phyloP scores from a whole-genome alignment of 1,284 basidiomycete species.

The Trichosporon asahii region DNA sequence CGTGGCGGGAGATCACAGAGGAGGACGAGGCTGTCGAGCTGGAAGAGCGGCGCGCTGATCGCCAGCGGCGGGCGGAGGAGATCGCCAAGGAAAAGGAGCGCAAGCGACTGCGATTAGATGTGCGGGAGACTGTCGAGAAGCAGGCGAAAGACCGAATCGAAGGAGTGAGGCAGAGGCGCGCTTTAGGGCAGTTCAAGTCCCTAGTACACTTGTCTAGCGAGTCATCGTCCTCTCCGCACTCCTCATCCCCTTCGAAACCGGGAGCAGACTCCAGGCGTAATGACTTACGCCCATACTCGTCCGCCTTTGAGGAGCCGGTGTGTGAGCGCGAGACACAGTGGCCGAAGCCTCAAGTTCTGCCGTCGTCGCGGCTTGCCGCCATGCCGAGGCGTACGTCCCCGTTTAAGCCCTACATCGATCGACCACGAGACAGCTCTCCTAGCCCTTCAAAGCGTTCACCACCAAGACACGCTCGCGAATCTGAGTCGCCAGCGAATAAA shows the following conservation, averaged over 20 bases:
- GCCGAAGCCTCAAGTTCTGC: neutral
- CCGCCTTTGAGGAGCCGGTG: constrained; percentile 14
- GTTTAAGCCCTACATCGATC: neutral
- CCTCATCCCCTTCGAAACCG: constrained; percentile 13
- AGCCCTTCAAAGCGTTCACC: neutral
- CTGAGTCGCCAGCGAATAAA: neutral
- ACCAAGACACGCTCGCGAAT: neutral
- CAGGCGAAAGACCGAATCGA: neutral
- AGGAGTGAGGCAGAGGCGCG: constrained; percentile 1
- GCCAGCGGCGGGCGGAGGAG: constrained; percentile 9
- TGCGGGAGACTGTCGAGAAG: neutral
- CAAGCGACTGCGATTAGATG: constrained; percentile 12
- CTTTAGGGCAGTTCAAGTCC: constrained; percentile 22
- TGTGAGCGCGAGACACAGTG: constrained; percentile 11
- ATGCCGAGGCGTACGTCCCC: neutral
- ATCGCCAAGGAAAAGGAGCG: constrained; percentile 12
- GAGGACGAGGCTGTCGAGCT: constrained; percentile 1
- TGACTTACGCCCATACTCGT: constrained; percentile 17
- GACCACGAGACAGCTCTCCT: neutral
- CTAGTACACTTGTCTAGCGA: constrained; percentile 21
- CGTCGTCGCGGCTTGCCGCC: neutral
- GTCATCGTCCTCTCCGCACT: constrained; percentile 17
- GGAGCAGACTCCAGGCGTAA: neutral
- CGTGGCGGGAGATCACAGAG: constrained; percentile 18
- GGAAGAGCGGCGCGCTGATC: neutral